Base-by-base conservation (phyloP, 23 red algal species). In the Chondrus crispus region DNA sequence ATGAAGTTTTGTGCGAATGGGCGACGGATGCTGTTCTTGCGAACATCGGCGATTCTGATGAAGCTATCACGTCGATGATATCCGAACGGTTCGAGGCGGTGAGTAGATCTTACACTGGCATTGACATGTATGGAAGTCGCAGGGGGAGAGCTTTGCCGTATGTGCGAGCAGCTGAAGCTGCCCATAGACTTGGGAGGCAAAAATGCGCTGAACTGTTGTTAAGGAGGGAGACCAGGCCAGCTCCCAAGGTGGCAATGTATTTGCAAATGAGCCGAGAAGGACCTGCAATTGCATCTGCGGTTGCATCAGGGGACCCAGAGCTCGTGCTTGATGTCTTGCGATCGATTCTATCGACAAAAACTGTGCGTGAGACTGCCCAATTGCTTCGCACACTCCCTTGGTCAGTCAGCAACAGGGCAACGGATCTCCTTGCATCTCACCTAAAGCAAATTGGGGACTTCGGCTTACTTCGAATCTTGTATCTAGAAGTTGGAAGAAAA, bases 271-370 rank as follows among this genome's bases (percentile, higher is more conserved):
- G 82, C 26, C 81, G 91, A 45, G 91, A 94, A 60, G 62, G 62
- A 42, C 68, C 46, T 4, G 91, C 91, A 47, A 28, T 94, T 29
- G 35, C 24, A 37, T 60, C 82, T 20, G 81, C 91, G 22, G 81
- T 94, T 13, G 58, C 44, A 39, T 86, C 91, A 22, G 81, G 81
- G 40, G 91, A 94, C 69, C 79, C 71, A 47, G 91, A 94, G 73
- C 91, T 94, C 18, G 70, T 94, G 41, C 48, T 94, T 9, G 91
- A 85, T 29, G 91, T 80, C 1, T 47, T 91, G 20, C 60, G 76
- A 10, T 26, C 41, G 18, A 64, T 91, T 32, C 47, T 81, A 32
- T 52, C 81, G 64, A 28, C 22, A 8, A 91, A 71, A 33, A 46
- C 76, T 36, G 81, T 94, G 38, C 55, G 55, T 30, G 81, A 87